phyloP scores from a whole-genome alignment of 2,329 filamentous ascomycete species.

The Arthrobotrys pseudoclavata region DNA sequence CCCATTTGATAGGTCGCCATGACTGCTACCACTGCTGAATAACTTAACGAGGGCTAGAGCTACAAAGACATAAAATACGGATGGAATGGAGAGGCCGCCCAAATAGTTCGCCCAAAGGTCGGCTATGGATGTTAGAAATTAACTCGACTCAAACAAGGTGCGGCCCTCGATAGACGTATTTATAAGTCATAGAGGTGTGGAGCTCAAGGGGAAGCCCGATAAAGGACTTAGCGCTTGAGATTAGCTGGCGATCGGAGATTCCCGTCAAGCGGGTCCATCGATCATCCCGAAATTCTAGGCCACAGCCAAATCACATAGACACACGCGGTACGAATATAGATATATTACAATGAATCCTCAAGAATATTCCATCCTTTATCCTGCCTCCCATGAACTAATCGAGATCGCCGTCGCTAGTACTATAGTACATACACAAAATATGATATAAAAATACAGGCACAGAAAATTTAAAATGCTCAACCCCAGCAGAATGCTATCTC shows the following conservation, averaged over 20 bases:
- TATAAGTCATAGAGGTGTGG: not conserved
- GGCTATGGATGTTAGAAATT: not conserved
- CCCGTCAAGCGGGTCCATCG: conserved; percentile 6
- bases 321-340: not conserved
- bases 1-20: conserved; percentile 37
- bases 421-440: conserved; percentile 7
- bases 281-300: not conserved
- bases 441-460: conserved; percentile 1
- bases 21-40: not conserved
- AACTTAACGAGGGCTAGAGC: not conserved
- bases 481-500: not conserved
- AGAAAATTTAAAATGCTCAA: conserved; percentile 6
- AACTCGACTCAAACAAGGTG: not conserved
- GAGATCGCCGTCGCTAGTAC: not conserved
- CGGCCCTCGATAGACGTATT: not conserved
- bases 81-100: not conserved
- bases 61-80: not conserved
- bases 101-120: too few species aligned
- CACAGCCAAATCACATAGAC: not conserved
- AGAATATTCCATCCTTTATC: not conserved
- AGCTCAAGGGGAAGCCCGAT: conserved; percentile 5
- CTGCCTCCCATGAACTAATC: not conserved
- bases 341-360: not conserved
- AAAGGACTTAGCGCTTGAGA: conserved; percentile 16
- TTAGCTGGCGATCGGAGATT: conserved; percentile 16